Evolutionary conservation across 192 early-diverging fungal genomes (phyloP).

Genomic region (Kickxella alabastrina): DNA sequence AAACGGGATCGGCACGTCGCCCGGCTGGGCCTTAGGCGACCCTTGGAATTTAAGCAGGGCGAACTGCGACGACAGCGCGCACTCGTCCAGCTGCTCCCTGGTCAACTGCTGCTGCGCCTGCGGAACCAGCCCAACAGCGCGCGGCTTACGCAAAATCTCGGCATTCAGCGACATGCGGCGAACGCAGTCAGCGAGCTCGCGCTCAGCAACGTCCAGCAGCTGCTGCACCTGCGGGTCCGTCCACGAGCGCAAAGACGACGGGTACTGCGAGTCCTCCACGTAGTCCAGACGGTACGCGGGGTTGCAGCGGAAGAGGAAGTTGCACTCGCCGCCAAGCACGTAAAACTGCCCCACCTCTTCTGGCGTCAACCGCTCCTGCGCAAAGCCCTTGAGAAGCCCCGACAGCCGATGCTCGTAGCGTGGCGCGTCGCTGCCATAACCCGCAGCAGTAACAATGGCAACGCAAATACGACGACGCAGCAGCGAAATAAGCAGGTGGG

Average conservation of each 20-base stretch:
- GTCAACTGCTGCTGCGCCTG: conserved; percentile 55
- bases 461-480: conserved; percentile 64
- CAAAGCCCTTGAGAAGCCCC: conserved; percentile 70
- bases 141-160: conserved; percentile 67
- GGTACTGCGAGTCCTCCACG: conserved; percentile 50
- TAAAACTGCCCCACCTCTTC: conserved; percentile 63
- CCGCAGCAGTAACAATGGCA: conserved; percentile 89
- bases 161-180: conserved; percentile 66
- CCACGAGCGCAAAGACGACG: conserved; percentile 50
- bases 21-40: conserved; percentile 53
- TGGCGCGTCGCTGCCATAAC: conserved; percentile 67
- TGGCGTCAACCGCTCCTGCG: conserved; percentile 40
- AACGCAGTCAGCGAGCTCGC: conserved; percentile 58
- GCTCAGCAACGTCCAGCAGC: conserved; percentile 74
- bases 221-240: conserved; percentile 53
- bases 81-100: conserved; percentile 85
- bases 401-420: conserved; percentile 75
- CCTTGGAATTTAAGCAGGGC: conserved; percentile 56
- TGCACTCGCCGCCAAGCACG: conserved; percentile 87
- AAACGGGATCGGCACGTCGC: conserved; percentile 69
- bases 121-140: conserved; percentile 74
- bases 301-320: conserved; percentile 79
- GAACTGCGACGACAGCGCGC: conserved; percentile 70
- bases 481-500: conserved; percentile 62
- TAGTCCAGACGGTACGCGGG: conserved; percentile 60